Conservation (phyloP, 306 rosid genomes). For the Castanea crenata region DNA sequence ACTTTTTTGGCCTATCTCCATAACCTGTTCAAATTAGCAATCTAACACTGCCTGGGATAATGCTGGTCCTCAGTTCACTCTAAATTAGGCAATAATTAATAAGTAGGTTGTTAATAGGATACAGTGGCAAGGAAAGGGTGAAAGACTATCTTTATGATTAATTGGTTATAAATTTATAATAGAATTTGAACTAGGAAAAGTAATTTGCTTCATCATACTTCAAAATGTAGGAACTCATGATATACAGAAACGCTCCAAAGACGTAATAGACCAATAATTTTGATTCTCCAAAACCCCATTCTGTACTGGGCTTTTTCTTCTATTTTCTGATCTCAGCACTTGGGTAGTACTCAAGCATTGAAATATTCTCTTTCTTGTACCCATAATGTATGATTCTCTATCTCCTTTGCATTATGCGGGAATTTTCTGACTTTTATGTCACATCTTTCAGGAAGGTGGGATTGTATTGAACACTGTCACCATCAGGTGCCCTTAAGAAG, state of each 20-base stretch:
- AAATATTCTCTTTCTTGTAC: neutral
- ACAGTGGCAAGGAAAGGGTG: neutral
- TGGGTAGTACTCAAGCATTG: neutral
- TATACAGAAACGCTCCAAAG: neutral
- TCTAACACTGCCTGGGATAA: neutral
- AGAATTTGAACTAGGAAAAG: neutral
- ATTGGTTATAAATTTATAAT: neutral
- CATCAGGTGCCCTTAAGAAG: conserved; percentile 3
- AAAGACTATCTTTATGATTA: neutral
- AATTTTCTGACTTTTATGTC: neutral
- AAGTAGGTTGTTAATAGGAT: neutral
- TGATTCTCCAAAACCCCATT: neutral
- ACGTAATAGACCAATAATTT: neutral
- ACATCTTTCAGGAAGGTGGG: conserved; percentile 3
- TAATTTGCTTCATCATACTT: neutral
- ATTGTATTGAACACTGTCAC: conserved; percentile 4
- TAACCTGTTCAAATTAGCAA: conserved; percentile 10
- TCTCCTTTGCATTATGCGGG: conserved; percentile 7
- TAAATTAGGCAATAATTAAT: neutral
- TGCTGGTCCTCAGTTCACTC: neutral
- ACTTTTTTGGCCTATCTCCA: neutral
- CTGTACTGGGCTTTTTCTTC: neutral
- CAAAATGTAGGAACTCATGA: neutral
- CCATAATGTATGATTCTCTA: neutral
- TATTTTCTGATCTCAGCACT: neutral